phyloP scores from a whole-genome alignment of 1,284 basidiomycete species.

The Microbotryum saponariae region DNA sequence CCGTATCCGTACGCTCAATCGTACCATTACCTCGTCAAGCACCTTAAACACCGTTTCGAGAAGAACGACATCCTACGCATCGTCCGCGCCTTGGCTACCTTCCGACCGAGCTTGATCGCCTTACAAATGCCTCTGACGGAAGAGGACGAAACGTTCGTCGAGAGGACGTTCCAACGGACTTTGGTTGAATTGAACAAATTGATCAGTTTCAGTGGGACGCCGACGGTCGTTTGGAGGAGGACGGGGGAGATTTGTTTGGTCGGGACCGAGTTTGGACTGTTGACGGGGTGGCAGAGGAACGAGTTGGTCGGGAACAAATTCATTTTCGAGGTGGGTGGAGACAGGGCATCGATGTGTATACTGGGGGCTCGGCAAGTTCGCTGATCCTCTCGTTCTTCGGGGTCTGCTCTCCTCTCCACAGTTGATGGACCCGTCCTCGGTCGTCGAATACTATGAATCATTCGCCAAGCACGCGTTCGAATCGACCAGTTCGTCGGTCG shows the following conservation, averaged over 20 bases:
- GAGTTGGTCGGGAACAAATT: slow-evolving; percentile 70
- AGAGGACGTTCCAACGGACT: slow-evolving; percentile 88
- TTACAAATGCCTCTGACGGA: slow-evolving; percentile 89
- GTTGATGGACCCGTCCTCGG: slow-evolving; percentile 39
- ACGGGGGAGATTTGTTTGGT: slow-evolving; percentile 97
- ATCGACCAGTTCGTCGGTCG: slow-evolving; percentile 81
- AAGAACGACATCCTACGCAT: slow-evolving; percentile 91
- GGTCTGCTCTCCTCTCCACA: background rate
- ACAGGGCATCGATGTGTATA: background rate
- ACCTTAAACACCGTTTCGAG: slow-evolving; percentile 78
- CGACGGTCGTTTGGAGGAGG: slow-evolving; percentile 95
- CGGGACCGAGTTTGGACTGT: slow-evolving; percentile 89
- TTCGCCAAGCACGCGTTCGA: slow-evolving; percentile 92
- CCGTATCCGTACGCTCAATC: slow-evolving; percentile 79
- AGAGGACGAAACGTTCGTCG: slow-evolving; percentile 84
- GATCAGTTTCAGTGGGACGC: slow-evolving; percentile 95
- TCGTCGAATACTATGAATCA: slow-evolving; percentile 91
- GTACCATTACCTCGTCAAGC: slow-evolving; percentile 89
- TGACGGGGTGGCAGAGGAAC: slow-evolving; percentile 79
- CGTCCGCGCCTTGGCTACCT: slow-evolving; percentile 86
- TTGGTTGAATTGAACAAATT: slow-evolving; percentile 91
- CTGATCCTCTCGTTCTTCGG: background rate
- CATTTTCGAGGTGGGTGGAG: slow-evolving; percentile 67
- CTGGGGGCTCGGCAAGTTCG: too few relatives aligned
- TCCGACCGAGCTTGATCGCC: slow-evolving; percentile 89